Conservation (phyloP, 345 rosid genomes). For the Arabidopsis thaliana region TAIR10.1 NC_003076.8:2118501-2119000, state of each 20-base stretch:
- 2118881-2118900: constrained; percentile 87
- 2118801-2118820: neutral
- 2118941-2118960: constrained; percentile 69
- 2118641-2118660: neutral
- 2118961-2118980: constrained; percentile 18
- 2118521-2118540: constrained; percentile 88
- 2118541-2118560: constrained; percentile 91
- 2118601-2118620: constrained; percentile 33
- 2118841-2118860: constrained; percentile 66
- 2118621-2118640: constrained; percentile 13
- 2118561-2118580: constrained; percentile 94
- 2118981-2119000: neutral
- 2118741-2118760: constrained; percentile 80
- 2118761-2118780: constrained; percentile 87
- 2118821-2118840: neutral
- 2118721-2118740: constrained; percentile 96
- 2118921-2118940: constrained; percentile 79
- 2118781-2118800: constrained; percentile 55
- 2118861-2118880: constrained; percentile 91
- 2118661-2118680: constrained; percentile 17
- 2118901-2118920: constrained; percentile 72
- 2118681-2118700: constrained; percentile 89
- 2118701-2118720: constrained; percentile 89
- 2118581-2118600: constrained; percentile 93
- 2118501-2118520: constrained; percentile 81